These are phyloP conservation scores for Geranium incanum DNA, from an alignment of 441 rosid species.

Conservation along the genomic window DNA sequence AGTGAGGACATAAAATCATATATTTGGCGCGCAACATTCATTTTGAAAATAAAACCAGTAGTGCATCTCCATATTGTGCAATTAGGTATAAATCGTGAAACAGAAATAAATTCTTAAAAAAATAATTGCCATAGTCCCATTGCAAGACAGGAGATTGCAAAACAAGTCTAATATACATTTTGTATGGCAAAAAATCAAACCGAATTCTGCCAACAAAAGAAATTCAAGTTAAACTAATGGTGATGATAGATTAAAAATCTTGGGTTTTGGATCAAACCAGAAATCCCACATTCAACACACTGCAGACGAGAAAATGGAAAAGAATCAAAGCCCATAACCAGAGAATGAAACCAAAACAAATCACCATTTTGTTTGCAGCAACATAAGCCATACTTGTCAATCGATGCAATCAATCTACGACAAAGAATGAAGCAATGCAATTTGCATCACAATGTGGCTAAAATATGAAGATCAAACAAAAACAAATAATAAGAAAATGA, in stretches of 20 bases:
- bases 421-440: background rate
- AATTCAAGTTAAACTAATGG: background rate
- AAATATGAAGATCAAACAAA: background rate
- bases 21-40: background rate
- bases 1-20: background rate
- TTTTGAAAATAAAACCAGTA: background rate
- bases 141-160: too few species aligned
- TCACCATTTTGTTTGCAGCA: background rate
- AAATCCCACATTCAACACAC: background rate
- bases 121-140: too few species aligned
- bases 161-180: background rate
- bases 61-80: background rate
- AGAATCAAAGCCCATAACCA: background rate
- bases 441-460: background rate
- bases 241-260: background rate
- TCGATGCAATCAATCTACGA: background rate
- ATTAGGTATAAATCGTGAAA: too few species aligned
- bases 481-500: background rate
- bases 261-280: background rate
- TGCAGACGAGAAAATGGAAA: background rate
- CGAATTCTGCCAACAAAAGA: background rate
- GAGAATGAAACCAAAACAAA: too few species aligned
- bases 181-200: background rate
- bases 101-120: too few species aligned
- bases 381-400: background rate